phyloP scores from a whole-genome alignment of 495 filamentous ascomycete species.

The Lepidopterella palustris region DNA sequence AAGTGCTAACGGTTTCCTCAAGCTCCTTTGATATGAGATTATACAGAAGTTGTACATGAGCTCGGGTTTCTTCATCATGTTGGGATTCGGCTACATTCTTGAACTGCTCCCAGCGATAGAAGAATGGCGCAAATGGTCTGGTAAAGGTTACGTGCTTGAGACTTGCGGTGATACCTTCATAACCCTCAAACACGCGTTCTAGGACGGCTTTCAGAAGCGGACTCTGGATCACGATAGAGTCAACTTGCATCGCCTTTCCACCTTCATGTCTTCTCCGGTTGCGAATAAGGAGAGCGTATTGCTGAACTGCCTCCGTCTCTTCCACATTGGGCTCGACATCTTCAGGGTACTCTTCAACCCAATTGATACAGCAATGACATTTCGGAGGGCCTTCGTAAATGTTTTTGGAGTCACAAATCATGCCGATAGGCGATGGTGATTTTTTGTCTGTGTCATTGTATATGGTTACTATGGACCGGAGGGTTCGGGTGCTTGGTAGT shows the following conservation, averaged over 20 bases:
- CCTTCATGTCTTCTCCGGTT: constrained; percentile 11
- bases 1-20: constrained; percentile 46
- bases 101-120: constrained; percentile 59
- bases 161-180: constrained; percentile 57
- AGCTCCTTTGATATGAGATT: constrained; percentile 53
- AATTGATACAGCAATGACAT: constrained; percentile 19
- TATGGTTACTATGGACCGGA: no score
- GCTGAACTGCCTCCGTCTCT: constrained; percentile 22
- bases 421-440: constrained; percentile 6
- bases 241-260: constrained; percentile 41
- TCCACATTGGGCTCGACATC: constrained; percentile 20
- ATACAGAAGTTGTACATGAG: constrained; percentile 51
- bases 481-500: no score
- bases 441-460: no score
- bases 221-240: constrained; percentile 60
- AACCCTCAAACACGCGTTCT: constrained; percentile 51
- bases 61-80: constrained; percentile 42
- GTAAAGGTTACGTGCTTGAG: constrained; percentile 54
- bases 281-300: constrained; percentile 15
- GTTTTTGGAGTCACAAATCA: constrained; percentile 22
- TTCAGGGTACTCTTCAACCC: constrained; percentile 19
- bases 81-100: constrained; percentile 32
- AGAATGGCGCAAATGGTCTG: constrained; percentile 55
- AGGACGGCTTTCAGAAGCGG: constrained; percentile 55
- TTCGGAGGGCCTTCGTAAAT: constrained; percentile 19